These are phyloP conservation scores for Lotus japonicus DNA, from an alignment of 306 rosid genomes.

Conservation along the genomic window DNA sequence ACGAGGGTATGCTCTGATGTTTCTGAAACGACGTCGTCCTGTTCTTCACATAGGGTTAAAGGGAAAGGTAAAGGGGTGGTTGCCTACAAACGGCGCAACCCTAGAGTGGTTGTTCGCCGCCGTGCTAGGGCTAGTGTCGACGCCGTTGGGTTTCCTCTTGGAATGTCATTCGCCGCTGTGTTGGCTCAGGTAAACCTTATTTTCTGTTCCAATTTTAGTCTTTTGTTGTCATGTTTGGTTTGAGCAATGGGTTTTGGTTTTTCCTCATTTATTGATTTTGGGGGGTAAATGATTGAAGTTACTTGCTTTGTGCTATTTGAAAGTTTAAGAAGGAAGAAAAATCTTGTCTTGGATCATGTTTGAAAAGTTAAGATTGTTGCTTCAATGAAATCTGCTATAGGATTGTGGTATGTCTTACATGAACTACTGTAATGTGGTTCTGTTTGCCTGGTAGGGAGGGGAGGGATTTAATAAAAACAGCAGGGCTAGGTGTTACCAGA, in stretches of 20 bases:
- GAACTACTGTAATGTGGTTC: neutral
- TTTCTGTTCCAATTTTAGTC: neutral
- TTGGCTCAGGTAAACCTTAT: slow-evolving; percentile 54
- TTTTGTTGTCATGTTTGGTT: neutral
- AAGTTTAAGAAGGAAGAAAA: neutral
- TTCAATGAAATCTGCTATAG: neutral
- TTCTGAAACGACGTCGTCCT: slow-evolving; percentile 34
- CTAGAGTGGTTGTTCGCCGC: slow-evolving; percentile 39
- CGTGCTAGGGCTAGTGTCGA: slow-evolving; percentile 36
- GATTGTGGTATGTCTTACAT: neutral
- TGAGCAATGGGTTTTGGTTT: no score
- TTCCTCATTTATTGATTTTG: neutral
- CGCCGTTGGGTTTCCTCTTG: slow-evolving; percentile 63
- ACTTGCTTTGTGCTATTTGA: neutral
- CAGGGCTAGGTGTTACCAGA: no score
- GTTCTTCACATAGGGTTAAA: slow-evolving; percentile 18
- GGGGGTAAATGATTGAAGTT: neutral
- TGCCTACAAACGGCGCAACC: slow-evolving; percentile 49
- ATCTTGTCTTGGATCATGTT: neutral
- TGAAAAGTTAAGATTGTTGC: neutral
- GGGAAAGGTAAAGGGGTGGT: slow-evolving; percentile 19
- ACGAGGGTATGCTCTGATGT: slow-evolving; percentile 16
- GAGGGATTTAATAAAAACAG: no score
- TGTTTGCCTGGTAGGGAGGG: no score
- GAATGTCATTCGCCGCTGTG: slow-evolving; percentile 85